These are phyloP conservation scores for Macrocybe gigantea DNA, from an alignment of 768 basidiomycete genomes.

Conservation along the genomic window DNA sequence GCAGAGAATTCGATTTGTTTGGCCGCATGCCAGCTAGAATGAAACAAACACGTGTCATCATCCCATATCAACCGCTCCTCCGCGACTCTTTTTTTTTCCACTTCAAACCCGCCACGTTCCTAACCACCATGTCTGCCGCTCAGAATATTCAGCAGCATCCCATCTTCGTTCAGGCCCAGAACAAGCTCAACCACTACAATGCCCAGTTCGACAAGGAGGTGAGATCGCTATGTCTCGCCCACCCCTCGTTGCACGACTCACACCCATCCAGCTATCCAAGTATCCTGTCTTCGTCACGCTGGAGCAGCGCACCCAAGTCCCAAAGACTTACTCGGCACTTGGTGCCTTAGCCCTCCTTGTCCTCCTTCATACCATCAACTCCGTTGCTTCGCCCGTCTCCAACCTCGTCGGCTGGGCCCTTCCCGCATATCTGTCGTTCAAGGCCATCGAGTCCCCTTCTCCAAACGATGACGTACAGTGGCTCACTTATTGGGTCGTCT, in stretches of 20 bases:
- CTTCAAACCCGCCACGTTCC: not conserved
- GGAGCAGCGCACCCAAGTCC: slow-evolving; percentile 88
- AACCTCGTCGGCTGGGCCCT: slow-evolving; percentile 93
- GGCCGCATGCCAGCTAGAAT: too few relatives aligned
- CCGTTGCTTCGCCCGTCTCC: slow-evolving; percentile 87
- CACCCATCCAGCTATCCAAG: slow-evolving; percentile 57
- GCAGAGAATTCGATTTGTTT: not conserved
- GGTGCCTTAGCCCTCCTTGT: slow-evolving; percentile 62
- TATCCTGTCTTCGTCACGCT: slow-evolving; percentile 80
- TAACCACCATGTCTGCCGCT: slow-evolving; percentile 59
- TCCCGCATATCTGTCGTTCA: slow-evolving; percentile 93
- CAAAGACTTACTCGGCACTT: slow-evolving; percentile 87
- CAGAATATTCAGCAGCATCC: slow-evolving; percentile 89
- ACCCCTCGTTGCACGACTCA: not conserved
- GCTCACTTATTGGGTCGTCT: slow-evolving; percentile 97
- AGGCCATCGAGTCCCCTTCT: slow-evolving; percentile 85
- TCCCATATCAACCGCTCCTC: slow-evolving; percentile 9
- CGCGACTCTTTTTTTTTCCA: slow-evolving; percentile 15
- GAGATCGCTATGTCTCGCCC: slow-evolving; percentile 14
- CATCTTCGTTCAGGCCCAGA: slow-evolving; percentile 75
- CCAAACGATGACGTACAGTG: slow-evolving; percentile 88
- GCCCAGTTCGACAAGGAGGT: slow-evolving; percentile 97
- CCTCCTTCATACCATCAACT: slow-evolving; percentile 80
- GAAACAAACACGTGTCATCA: slow-evolving; percentile 14
- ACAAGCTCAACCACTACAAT: slow-evolving; percentile 77